These are phyloP conservation scores for Ampelomyces quisqualis DNA, from an alignment of 2,329 filamentous ascomycete genomes.

Conservation along the genomic window DNA sequence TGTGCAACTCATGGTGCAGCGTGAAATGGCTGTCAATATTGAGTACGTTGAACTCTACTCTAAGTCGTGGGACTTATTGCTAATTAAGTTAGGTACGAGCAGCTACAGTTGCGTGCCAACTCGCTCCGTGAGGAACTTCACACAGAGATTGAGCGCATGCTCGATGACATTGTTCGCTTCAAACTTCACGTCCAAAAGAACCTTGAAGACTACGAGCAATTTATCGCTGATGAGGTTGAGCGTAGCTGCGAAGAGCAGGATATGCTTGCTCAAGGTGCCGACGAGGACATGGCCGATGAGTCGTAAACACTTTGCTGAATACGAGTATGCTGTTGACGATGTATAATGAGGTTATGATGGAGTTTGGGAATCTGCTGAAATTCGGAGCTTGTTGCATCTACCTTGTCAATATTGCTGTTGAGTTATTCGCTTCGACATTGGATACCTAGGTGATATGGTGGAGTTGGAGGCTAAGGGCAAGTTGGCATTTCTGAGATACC, in stretches of 20 bases:
- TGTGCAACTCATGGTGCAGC: conserved; percentile 87
- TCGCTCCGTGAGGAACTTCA: conserved; percentile 94
- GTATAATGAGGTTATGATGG: conserved; percentile 10
- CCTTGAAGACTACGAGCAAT: conserved; percentile 90
- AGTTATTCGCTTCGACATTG: not conserved
- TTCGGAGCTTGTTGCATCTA: not conserved
- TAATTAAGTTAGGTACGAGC: conserved; percentile 70
- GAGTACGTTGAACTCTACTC: conserved; percentile 62
- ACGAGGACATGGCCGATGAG: conserved; percentile 33
- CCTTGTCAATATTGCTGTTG: not conserved
- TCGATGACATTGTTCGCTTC: conserved; percentile 97
- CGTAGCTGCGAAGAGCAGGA: conserved; percentile 55
- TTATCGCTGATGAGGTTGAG: conserved; percentile 92
- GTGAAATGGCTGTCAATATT: conserved; percentile 94
- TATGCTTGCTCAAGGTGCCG: conserved; percentile 29
- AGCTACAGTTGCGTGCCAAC: conserved; percentile 80
- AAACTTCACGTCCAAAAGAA: conserved; percentile 95
- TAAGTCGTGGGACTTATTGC: not conserved
- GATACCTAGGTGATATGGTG: not conserved
- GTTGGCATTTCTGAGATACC: conserved; percentile 11
- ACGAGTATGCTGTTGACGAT: conserved; percentile 1
- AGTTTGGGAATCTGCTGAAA: not conserved
- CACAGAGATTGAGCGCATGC: conserved; percentile 90
- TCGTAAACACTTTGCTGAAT: conserved; percentile 3
- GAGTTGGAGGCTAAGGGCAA: conserved; percentile 2